These are phyloP conservation scores for Eustoma russellianum DNA, from an alignment of 257 asterid species.

Conservation along the genomic window DNA sequence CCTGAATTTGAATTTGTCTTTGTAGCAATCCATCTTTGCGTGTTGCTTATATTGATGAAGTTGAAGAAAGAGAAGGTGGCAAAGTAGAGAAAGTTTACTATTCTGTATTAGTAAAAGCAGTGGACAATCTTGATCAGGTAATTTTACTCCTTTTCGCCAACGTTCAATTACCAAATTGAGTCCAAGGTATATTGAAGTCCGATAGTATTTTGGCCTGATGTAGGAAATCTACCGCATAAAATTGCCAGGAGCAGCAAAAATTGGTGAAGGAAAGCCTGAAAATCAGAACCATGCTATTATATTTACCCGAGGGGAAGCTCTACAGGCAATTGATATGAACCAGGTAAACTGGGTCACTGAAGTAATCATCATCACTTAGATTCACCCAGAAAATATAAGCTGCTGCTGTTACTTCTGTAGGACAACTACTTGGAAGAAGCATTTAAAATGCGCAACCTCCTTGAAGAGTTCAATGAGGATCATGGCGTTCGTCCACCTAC, in stretches of 20 bases:
- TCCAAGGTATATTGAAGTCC: conserved; percentile 10
- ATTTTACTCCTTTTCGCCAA: conserved; percentile 9
- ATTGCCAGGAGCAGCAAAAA: conserved; percentile 87
- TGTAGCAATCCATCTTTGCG: conserved; percentile 89
- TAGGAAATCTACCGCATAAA: conserved; percentile 98
- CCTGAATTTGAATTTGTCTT: conserved; percentile 11
- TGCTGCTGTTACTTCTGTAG: conserved; percentile 28
- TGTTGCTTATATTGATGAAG: conserved; percentile 94
- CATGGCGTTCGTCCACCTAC: conserved; percentile 97
- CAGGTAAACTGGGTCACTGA: conserved; percentile 47
- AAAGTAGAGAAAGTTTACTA: conserved; percentile 71
- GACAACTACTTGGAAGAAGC: conserved; percentile 98
- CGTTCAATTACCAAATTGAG: not conserved
- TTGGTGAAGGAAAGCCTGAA: conserved; percentile 99
- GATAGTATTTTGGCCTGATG: conserved; percentile 19
- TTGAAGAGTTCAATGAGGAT: conserved; percentile 91
- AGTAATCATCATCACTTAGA: conserved; percentile 1
- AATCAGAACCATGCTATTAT: conserved; percentile 97
- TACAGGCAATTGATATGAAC: conserved; percentile 99
- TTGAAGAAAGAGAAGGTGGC: conserved; percentile 87
- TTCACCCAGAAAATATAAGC: conserved; percentile 13
- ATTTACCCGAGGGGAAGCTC: conserved; percentile 94
- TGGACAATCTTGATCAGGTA: conserved; percentile 98
- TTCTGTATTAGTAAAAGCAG: conserved; percentile 92
- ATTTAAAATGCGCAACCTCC: conserved; percentile 93